Evolutionary conservation across 495 filamentous ascomycete genomes (phyloP), one percentile per base, ranked within the genome.

Genomic region (Hyaloscypha variabilis): DNA sequence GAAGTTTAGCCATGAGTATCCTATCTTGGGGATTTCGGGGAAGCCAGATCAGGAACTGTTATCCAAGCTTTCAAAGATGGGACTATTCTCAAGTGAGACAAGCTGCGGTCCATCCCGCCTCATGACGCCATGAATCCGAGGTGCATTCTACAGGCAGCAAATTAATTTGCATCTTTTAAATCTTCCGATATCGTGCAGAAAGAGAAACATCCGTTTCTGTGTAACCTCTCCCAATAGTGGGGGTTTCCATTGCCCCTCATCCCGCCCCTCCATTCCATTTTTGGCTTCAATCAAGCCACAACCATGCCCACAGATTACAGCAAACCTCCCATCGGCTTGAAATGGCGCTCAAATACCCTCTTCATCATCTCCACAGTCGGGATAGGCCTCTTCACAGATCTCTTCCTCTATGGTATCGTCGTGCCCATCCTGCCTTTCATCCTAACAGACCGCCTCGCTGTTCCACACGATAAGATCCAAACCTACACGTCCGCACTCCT

Each of bases 361-460:
- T 69, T 90, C 72, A 89, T 90, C 54, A 67, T 88, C 53, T 74
- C 75, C 42, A 88, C 88, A 14, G 82, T 90, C 14, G 85, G 81
- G 59, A 77, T 88, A 42, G 88, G 83, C 21, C 79, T 86, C 1
- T 91, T 91, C 73, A 88, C 69, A 13, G 69, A 90, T 72, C 73
- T 88, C 66, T 83, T 84, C 65, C 74, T 83, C 25, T 84, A 81
- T 77, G 85, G 85, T 67, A 73, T 90, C 58, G 78, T 90, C 34
- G 83, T 90, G 1, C 88, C 88, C 1, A 82, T 90, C 57, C 75
- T 89, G 55, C 88, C 88, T 24, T 89, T 82, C 64, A 82, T 89
- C 60, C 80, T 90, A 1, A 62, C 74, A 26, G 78, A 79, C 46
- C 82, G 86, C 14, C 75, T 89, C 42, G 59, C 77, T 29, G 60